These are phyloP conservation scores for Middelhovenomyces tepae DNA, from an alignment of 805 yeast species.

Conservation along the genomic window DNA sequence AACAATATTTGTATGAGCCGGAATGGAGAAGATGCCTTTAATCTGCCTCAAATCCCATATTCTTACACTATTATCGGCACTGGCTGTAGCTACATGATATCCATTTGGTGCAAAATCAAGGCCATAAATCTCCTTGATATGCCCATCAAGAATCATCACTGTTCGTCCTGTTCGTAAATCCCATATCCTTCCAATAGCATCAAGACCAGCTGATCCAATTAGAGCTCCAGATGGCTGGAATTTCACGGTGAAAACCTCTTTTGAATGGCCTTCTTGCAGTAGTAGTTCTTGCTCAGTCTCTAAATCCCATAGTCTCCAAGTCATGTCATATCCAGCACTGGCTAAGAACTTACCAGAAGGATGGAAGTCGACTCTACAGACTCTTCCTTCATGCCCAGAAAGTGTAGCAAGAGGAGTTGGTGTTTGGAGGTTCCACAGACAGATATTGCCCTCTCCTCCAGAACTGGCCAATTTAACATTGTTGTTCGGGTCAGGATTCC, in stretches of 20 bases:
- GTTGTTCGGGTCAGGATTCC: conserved; percentile 36
- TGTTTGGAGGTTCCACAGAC: conserved; percentile 27
- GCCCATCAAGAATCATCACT: conserved; percentile 52
- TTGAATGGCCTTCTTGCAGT: conserved; percentile 80
- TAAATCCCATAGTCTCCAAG: conserved; percentile 87
- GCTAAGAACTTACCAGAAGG: conserved; percentile 51
- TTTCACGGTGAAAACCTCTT: conserved; percentile 52
- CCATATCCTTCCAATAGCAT: conserved; percentile 69
- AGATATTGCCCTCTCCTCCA: conserved; percentile 38
- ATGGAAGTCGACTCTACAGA: conserved; percentile 54
- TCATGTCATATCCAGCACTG: conserved; percentile 71
- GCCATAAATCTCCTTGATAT: conserved; percentile 60
- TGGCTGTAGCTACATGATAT: conserved; percentile 66
- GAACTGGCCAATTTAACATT: conserved; percentile 31
- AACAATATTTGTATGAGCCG: conserved; percentile 68
- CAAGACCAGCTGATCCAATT: conserved; percentile 69
- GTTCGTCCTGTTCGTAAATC: conserved; percentile 73
- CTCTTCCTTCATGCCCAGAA: conserved; percentile 46
- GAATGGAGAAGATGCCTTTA: conserved; percentile 38
- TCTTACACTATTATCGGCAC: conserved; percentile 71
- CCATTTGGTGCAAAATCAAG: conserved; percentile 75
- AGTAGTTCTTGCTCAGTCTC: conserved; percentile 40
- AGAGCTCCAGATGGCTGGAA: conserved; percentile 75
- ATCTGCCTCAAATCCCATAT: conserved; percentile 77
- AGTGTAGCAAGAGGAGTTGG: conserved; percentile 19